phyloP scores from a whole-genome alignment of 2,329 filamentous ascomycete genomes.

The Huntiella decipiens region DNA sequence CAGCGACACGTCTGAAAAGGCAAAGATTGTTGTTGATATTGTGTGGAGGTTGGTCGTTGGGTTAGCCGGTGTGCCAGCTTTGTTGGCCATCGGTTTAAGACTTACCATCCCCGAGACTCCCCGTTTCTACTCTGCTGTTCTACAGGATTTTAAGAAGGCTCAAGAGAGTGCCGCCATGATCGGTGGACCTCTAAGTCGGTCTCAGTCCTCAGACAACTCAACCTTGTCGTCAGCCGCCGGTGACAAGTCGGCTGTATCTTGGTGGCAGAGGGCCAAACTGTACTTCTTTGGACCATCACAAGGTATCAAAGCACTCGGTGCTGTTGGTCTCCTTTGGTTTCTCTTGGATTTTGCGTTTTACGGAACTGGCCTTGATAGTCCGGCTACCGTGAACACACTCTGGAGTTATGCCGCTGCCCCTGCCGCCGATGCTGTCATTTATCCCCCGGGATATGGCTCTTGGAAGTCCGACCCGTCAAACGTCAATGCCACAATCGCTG shows the following conservation, averaged over 20 bases:
- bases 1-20: conserved; percentile 7
- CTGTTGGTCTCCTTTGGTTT: conserved; percentile 30
- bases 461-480: conserved; percentile 13
- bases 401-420: conserved; percentile 15
- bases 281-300: conserved; percentile 12
- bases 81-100: conserved; percentile 27
- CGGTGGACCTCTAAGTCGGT: conserved; percentile 2
- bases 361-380: conserved; percentile 29
- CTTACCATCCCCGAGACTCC: conserved; percentile 32
- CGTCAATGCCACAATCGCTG: conserved; percentile 13
- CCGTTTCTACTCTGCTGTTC: conserved; percentile 16
- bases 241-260: conserved; percentile 1
- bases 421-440: conserved; percentile 4
- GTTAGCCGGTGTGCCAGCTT: conserved; percentile 26
- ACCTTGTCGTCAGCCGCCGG: conserved; percentile 1
- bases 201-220: conserved; percentile 8
- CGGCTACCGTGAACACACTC: conserved; percentile 20
- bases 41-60: conserved; percentile 31
- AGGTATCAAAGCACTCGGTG: conserved; percentile 20
- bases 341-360: conserved; percentile 37
- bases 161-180: conserved; percentile 9
- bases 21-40: conserved; percentile 21
- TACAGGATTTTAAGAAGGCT: conserved; percentile 14
- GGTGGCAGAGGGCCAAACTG: conserved; percentile 6
- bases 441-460: not conserved